phyloP scores from a whole-genome alignment of 2,329 filamentous ascomycete species.

The Alternaria infectoria region DNA sequence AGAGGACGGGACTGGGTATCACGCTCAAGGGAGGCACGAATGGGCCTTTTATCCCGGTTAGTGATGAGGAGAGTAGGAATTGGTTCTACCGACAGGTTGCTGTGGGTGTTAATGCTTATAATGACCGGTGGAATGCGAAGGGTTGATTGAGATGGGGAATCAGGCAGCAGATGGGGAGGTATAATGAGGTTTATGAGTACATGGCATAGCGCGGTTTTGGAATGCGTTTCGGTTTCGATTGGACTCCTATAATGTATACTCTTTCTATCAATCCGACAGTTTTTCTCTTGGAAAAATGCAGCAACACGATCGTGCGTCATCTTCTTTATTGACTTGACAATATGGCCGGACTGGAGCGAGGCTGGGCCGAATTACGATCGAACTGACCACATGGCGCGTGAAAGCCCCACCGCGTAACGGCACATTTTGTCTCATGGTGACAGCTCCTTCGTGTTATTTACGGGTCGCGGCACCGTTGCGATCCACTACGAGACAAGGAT shows the following conservation, averaged over 20 bases:
- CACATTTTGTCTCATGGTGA: not conserved
- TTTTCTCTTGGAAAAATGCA: not conserved
- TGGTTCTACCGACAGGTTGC: constrained; percentile 72
- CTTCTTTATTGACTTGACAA: not conserved
- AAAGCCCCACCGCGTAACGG: not conserved
- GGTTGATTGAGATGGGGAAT: constrained; percentile 43
- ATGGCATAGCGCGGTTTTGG: constrained; percentile 8
- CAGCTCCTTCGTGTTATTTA: not conserved
- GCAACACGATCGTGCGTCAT: not conserved
- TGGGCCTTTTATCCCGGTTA: constrained; percentile 91
- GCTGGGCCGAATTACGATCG: not conserved
- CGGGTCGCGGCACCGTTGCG: constrained; percentile 8
- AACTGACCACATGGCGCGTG: not conserved
- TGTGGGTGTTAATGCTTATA: constrained; percentile 71
- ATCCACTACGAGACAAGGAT: constrained; percentile 3
- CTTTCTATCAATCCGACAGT: not conserved
- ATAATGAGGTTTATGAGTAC: constrained; percentile 3
- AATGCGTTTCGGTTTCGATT: not conserved
- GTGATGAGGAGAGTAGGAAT: constrained; percentile 78
- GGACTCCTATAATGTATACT: constrained; percentile 7
- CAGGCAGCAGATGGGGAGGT: not conserved
- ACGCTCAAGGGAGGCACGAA: constrained; percentile 88
- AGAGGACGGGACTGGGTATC: constrained; percentile 90
- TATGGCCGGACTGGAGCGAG: not conserved
- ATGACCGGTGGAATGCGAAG: constrained; percentile 70